Base-by-base conservation (phyloP, 2,329 filamentous ascomycete species). In the Aspergillus bombycis region DNA sequence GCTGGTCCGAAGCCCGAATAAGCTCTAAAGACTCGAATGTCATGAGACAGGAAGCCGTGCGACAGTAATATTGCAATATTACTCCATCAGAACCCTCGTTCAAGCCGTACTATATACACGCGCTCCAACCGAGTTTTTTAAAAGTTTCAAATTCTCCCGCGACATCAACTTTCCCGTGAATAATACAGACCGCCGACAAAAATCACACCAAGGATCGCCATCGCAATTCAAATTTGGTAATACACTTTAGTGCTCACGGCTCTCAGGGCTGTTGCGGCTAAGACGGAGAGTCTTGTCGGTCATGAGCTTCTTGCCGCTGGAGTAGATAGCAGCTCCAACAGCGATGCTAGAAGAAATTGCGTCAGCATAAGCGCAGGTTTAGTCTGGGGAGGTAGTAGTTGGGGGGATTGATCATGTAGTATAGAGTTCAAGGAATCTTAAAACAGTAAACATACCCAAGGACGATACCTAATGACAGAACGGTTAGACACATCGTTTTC, bases 251-350 rank as follows among this genome's bases (percentile, higher is more conserved):
- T 78, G 72, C 63, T 75, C 71, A 69, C 69, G 76, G 67, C 77
- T 75, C 73, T 80, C 74, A 61, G 77, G 79, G 78, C 84, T 85
- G 81, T 92, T 89, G 77, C 93, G 90, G 79, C 84, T 84, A 72
- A 98, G 88, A 78, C 95, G 93, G 74, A 99, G 91, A 74, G 91
- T 96, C 87, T 94, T 94, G 86, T 99, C 95, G 73, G 90, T 88
- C 67, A 88, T 79, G 77, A 99, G 88, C 84, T 98, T 97, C 79
- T 90, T 89, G 77, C 80, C 77, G 82, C 91, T 84, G 64, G 94
- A 95, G 87, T 96, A 98, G 78, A 84, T 79, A 74, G 91, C 95
- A 72, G 93, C 93, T 77, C 84, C 81, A 70, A 98, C 78, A 75
- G 94, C 88, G 74, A 88, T 81, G 72, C 86, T 88, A 71, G 57